phyloP scores from a whole-genome alignment of 257 asterid genomes.

The Haberlea rhodopensis region DNA sequence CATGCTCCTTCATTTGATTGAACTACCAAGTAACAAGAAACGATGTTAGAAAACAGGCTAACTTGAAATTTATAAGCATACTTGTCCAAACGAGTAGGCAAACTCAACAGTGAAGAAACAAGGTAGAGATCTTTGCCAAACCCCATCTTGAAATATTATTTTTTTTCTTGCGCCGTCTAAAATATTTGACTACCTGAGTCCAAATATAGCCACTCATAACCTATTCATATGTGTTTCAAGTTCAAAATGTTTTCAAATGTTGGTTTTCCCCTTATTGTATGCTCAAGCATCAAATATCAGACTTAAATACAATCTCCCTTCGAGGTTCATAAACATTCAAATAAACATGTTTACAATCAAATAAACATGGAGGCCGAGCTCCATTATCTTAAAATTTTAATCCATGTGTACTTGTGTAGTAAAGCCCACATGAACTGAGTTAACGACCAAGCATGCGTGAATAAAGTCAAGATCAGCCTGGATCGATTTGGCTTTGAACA shows the following conservation, averaged over 20 bases:
- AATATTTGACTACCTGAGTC: not conserved
- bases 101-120: not conserved
- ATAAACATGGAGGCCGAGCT: not conserved
- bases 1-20: conserved; percentile 67
- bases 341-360: not conserved
- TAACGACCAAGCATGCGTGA: not conserved
- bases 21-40: conserved; percentile 48
- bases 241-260: not conserved
- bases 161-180: not conserved
- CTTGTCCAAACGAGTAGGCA: not conserved
- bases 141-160: not conserved
- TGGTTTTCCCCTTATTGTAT: not conserved
- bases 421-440: no score
- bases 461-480: not conserved
- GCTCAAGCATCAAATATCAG: not conserved
- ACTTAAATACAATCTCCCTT: no score
- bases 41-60: conserved; percentile 12
- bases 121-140: not conserved
- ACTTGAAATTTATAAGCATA: conserved; percentile 5
- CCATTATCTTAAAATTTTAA: not conserved
- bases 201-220: not conserved
- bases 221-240: not conserved
- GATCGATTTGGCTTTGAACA: not conserved
- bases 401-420: no score
- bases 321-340: no score